Conservation (phyloP, 768 basidiomycete species). For the Serendipita sp. region DNA sequence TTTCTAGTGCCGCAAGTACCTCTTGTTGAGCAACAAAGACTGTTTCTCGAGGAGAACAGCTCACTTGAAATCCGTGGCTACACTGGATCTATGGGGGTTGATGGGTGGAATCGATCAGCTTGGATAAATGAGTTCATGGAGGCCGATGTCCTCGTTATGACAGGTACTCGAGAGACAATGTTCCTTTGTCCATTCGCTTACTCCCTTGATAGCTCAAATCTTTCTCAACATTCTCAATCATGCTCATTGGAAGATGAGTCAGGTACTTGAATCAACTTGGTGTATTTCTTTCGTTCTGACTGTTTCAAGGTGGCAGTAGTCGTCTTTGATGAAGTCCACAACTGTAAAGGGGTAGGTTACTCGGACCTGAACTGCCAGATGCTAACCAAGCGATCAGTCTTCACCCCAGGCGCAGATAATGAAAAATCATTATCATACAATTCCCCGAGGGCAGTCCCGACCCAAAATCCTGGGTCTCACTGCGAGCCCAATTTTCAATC, state of each 20-base stretch:
- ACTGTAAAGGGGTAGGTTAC: slow-evolving; percentile 5
- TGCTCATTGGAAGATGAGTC: slow-evolving; percentile 60
- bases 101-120: slow-evolving; percentile 44
- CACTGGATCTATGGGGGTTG: slow-evolving; percentile 54
- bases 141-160: slow-evolving; percentile 73
- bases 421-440: slow-evolving; percentile 36
- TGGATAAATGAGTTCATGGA: slow-evolving; percentile 50
- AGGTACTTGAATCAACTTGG: slow-evolving; percentile 20
- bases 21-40: slow-evolving; percentile 67
- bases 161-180: slow-evolving; percentile 29
- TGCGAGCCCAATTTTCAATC: slow-evolving; percentile 76
- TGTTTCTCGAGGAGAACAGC: slow-evolving; percentile 47
- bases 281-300: not conserved
- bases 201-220: slow-evolving; percentile 46
- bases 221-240: slow-evolving; percentile 67
- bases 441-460: slow-evolving; percentile 22
- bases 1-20: slow-evolving; percentile 79
- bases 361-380: slow-evolving; percentile 9
- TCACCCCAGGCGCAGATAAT: slow-evolving; percentile 41
- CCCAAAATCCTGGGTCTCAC: slow-evolving; percentile 91
- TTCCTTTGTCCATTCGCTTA: not conserved
- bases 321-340: slow-evolving; percentile 36
- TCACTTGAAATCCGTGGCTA: slow-evolving; percentile 51
- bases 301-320: slow-evolving; percentile 34
- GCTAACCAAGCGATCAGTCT: slow-evolving; percentile 38